Evolutionary conservation across 2,329 filamentous ascomycete genomes (phyloP).

Genomic region (Nemania abortiva): DNA sequence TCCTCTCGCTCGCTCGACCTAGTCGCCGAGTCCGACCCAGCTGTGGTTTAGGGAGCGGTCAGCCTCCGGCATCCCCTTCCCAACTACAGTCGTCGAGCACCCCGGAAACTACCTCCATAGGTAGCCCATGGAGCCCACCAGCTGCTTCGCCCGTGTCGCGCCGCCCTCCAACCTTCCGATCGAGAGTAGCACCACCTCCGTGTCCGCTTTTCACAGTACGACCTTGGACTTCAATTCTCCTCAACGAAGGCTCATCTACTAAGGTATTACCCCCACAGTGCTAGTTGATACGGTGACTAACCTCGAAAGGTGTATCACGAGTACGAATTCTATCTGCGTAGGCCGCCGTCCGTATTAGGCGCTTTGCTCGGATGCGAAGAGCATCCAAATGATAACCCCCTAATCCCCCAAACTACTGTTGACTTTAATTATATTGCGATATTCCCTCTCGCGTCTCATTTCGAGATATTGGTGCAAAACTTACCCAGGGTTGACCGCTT

Average conservation of each 20-base stretch:
- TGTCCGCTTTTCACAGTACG: constrained; percentile 67
- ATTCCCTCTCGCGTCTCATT: constrained; percentile 74
- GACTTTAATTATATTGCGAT: constrained; percentile 72
- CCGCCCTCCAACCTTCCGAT: constrained; percentile 20
- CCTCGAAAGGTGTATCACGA: constrained; percentile 64
- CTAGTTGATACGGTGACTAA: background rate
- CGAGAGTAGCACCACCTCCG: constrained; percentile 38
- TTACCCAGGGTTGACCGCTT: constrained; percentile 66
- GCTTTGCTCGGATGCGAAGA: constrained; percentile 61
- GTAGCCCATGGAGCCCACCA: constrained; percentile 6
- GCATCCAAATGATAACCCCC: constrained; percentile 53
- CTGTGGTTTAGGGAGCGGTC: background rate
- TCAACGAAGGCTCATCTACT: constrained; percentile 83
- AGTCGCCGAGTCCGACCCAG: constrained; percentile 28
- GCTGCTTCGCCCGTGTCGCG: constrained; percentile 3
- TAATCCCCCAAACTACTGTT: constrained; percentile 58
- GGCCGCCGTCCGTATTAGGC: constrained; percentile 71
- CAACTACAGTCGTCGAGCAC: constrained; percentile 18
- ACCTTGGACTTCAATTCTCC: constrained; percentile 72
- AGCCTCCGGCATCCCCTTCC: constrained; percentile 13
- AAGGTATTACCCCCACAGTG: constrained; percentile 61
- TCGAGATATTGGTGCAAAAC: constrained; percentile 61
- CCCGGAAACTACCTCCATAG: background rate
- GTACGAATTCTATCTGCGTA: constrained; percentile 77
- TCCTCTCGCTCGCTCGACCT: constrained; percentile 62